Conservation (phyloP, 352 stramenopile species). For the Nothophytophthora sp. region DNA sequence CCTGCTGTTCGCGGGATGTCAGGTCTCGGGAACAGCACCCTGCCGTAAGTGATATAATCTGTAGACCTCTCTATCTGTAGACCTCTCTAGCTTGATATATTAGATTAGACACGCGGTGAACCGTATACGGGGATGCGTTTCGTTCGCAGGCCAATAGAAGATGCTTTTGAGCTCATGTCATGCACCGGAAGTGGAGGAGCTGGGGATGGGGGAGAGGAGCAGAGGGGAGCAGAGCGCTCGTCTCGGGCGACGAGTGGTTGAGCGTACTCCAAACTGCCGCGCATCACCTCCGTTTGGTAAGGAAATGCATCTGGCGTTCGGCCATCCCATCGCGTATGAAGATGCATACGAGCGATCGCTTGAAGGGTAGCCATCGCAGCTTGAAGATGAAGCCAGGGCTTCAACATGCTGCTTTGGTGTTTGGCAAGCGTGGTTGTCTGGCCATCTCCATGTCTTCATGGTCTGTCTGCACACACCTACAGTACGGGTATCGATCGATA, state of each 20-base stretch:
- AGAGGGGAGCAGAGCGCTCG: not conserved
- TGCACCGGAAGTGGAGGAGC: constrained; percentile 13
- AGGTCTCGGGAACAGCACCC: too few species aligned
- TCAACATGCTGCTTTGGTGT: constrained; percentile 5
- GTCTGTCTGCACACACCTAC: constrained; percentile 9
- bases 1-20: too few species aligned
- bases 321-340: constrained; percentile 4
- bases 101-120: constrained; percentile 20
- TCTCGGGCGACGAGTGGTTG: constrained; percentile 6
- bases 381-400: constrained; percentile 9
- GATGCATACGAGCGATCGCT: not conserved
- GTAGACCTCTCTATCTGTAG: too few species aligned
- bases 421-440: not conserved
- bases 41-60: too few species aligned
- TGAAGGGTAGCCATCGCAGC: too few species aligned
- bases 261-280: constrained; percentile 9
- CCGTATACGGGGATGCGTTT: constrained; percentile 26
- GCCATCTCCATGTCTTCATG: constrained; percentile 3
- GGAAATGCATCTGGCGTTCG: constrained; percentile 14
- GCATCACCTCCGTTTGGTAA: constrained; percentile 18
- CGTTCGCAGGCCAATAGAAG: not conserved
- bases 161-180: constrained; percentile 3
- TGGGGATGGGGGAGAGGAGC: constrained; percentile 1
- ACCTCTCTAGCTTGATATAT: too few species aligned
- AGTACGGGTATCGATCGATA: constrained; percentile 11